Conservation (phyloP, 805 yeast genomes). For the Torulaspora microellipsoides region DNA sequence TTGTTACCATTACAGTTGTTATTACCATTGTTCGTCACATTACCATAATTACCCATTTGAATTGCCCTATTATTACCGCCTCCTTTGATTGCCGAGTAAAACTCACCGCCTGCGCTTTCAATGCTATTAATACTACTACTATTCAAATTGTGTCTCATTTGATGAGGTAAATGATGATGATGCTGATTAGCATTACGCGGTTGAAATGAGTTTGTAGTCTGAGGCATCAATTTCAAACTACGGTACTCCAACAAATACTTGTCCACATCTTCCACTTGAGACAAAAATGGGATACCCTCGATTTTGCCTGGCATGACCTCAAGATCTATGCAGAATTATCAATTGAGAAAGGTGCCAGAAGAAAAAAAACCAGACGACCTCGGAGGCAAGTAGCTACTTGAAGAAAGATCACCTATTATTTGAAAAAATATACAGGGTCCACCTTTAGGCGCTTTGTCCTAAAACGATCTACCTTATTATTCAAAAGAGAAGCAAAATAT, state of each 20-base stretch:
- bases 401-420: no score
- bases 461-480: no score
- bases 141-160: slow-evolving; percentile 4
- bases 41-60: slow-evolving; percentile 3
- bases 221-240: slow-evolving; percentile 20
- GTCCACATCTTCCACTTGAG: slow-evolving; percentile 35
- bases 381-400: no score
- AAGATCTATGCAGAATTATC: no score
- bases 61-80: slow-evolving; percentile 6
- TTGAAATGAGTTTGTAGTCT: slow-evolving; percentile 9
- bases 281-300: slow-evolving; percentile 31
- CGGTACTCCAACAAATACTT: slow-evolving; percentile 28
- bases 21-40: slow-evolving; percentile 6
- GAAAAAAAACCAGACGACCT: no score
- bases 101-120: slow-evolving; percentile 5
- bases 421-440: no score
- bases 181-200: not conserved
- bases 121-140: not conserved
- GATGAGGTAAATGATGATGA: slow-evolving; percentile 3
- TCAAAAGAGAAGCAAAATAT: no score
- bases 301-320: slow-evolving; percentile 30
- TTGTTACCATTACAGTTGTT: slow-evolving; percentile 6
- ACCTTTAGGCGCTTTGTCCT: no score
- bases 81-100: not conserved
- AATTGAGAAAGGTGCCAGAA: no score